Evolutionary conservation across 1,139 yeast genomes (phyloP), one percentile per base, ranked within the genome.

Genomic region (Nakaseomyces nivariensis): DNA sequence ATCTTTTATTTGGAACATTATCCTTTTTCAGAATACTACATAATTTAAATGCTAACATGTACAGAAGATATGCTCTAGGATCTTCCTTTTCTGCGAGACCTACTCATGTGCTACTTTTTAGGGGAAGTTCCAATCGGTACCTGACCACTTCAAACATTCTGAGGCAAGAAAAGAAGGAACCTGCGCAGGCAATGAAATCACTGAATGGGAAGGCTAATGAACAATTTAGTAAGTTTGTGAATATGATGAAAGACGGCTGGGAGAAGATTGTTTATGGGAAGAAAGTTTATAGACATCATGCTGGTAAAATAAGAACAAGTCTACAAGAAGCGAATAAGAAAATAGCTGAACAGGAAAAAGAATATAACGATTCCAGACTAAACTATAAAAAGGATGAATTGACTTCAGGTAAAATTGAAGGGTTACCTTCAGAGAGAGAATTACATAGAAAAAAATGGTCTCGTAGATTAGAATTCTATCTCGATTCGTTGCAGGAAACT

Each of bases 401-500:
- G 7, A 58, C 58, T 3, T 54, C 58, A 36, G 58, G 55, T 3
- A 56, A 54, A 17, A 68, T 69, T 25, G 56, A 58, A 44, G 71
- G 64, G 1, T 53, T 74, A 31, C 78, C 78, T 1, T 72, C 77
- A 0, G 74, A 72, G 48, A 57, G 72, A 52, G 76, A 73, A 52
- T 56, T 68, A 10, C 61, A 59, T 48, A 61, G 79, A 46, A 64
- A 67, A 17, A 62, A 76, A 57, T 75, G 85, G 68, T 77, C 86
- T 49, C 77, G 80, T 51, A 73, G 72, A 59, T 56, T 84, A 40
- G 79, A 74, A 37, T 61, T 67, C 22, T 78, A 79, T 58, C 71
- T 85, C 54, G 86, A 81, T 55, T 78, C 83, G 7, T 64, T 85
- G 34, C 89, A 81, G 57, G 79, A 77, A 27, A 76, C 88, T 0